Conservation (phyloP, 305 asterid species). For the Fraxinus albicans region DNA sequence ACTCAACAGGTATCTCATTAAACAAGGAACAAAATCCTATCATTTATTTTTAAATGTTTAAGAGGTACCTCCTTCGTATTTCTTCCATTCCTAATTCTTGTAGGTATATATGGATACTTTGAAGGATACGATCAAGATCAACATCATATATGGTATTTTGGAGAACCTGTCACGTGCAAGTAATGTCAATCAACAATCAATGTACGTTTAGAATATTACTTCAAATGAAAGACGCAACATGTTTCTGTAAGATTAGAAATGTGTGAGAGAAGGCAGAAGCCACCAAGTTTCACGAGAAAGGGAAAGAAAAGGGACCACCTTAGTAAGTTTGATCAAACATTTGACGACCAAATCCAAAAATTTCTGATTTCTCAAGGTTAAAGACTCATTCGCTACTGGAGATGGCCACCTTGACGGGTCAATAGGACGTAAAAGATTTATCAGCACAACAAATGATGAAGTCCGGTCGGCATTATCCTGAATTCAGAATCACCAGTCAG, state of each 20-base stretch:
- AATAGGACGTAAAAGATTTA: constrained; percentile 86
- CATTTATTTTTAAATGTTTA: neutral
- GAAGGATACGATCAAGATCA: constrained; percentile 96
- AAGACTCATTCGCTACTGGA: constrained; percentile 75
- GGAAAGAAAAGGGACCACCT: constrained; percentile 47
- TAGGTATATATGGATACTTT: constrained; percentile 91
- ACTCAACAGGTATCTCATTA: constrained; percentile 4
- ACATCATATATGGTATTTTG: constrained; percentile 93
- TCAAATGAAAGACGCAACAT: neutral
- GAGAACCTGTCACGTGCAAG: constrained; percentile 59
- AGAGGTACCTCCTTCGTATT: constrained; percentile 78
- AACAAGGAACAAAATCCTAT: constrained; percentile 4
- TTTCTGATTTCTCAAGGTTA: constrained; percentile 76
- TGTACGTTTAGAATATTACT: neutral
- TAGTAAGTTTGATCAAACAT: constrained; percentile 96
- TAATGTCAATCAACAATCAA: neutral
- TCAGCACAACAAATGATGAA: constrained; percentile 87
- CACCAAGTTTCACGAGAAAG: neutral
- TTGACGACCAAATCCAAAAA: constrained; percentile 96
- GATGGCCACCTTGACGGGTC: constrained; percentile 99
- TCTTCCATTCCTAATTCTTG: constrained; percentile 99
- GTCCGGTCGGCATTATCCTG: constrained; percentile 98
- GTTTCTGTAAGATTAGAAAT: neutral
- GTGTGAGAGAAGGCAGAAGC: neutral
- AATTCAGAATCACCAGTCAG: constrained; percentile 21